Base-by-base conservation (phyloP, 768 basidiomycete genomes). In the Termitomyces sp. region DNA sequence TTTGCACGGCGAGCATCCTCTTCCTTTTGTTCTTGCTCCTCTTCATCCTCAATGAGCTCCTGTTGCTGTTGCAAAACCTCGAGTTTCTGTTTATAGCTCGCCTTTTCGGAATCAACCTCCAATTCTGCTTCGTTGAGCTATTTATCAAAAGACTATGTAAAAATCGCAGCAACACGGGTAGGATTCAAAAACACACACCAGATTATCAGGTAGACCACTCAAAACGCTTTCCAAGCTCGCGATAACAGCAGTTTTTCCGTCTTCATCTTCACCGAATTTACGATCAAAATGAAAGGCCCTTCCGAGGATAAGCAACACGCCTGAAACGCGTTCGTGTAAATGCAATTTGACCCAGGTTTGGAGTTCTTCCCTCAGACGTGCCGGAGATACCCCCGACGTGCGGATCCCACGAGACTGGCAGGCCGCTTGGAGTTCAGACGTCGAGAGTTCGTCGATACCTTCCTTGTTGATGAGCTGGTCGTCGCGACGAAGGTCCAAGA, bases 1-100 rank as follows among this genome's bases (percentile, higher is more conserved):
- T 86, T 87, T 47, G 87, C 89, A 58, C 91, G 88, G 44, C 93
- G 87, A n/a, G 93, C 90, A 69, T 91, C 86, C 70, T 94, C 91
- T 70, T 93, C 93, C 75, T 95, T 90, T 73, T 95, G 88, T 62
- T 99, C 97, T 73, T 99, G 97, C 70, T 98, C 97, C 63, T 95
- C 86, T 74, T 99, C 97, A 71, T 99, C 97, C 69, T 99, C 95
- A 69, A 99, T 99, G 61, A 99, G 92, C 72, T 99, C 97, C 70
- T 99, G 93, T 73, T 99, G 97, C 67, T 99, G 93, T 66, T 97
- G 93, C 69, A 99, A 76, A 27, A 99, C 96, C 62, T 98, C 97
- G 57, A 99, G 83, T 74, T 96, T 97, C 79, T 98, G 93, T 78
- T 97, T 96, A 82, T 97, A 98, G 67, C 87, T 93, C 22, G 94